These are phyloP conservation scores for Carex myosuroides DNA, from an alignment of 176 grass and related monocot genomes.

Conservation along the genomic window DNA sequence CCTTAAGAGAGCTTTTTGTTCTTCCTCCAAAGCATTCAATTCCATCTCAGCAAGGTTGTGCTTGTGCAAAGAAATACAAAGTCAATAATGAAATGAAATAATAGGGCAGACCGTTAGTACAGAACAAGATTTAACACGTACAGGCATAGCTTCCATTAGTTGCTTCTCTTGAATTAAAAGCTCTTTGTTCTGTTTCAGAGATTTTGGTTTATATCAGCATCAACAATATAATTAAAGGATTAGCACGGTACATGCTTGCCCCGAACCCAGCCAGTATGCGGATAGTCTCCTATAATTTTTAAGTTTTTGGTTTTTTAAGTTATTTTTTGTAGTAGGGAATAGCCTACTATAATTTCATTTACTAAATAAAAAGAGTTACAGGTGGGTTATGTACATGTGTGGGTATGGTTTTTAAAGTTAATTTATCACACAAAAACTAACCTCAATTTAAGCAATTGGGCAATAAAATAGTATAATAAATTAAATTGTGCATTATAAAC, in stretches of 20 bases:
- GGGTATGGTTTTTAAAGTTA: neutral
- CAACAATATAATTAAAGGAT: neutral
- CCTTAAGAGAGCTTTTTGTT: conserved; percentile 49
- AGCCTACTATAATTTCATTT: no score
- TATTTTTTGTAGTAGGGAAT: neutral
- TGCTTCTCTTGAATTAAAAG: conserved; percentile 45
- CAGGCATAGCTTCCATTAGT: conserved; percentile 39
- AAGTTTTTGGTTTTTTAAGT: neutral
- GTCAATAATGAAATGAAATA: neutral
- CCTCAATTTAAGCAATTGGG: neutral
- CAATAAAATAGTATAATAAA: neutral
- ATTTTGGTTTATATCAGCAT: conserved; percentile 22
- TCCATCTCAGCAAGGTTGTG: conserved; percentile 48
- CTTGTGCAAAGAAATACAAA: conserved; percentile 34
- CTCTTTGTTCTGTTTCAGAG: conserved; percentile 43
- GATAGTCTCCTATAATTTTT: no score
- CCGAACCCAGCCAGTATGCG: neutral
- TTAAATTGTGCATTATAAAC: neutral
- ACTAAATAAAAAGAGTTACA: no score
- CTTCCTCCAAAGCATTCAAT: conserved; percentile 51
- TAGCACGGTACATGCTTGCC: neutral
- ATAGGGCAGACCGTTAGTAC: neutral
- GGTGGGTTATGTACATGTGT: no score
- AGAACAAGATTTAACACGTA: conserved; percentile 22
- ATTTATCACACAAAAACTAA: neutral